Conservation (phyloP, 2,329 filamentous ascomycete species). For the Helotiales sp. region DNA sequence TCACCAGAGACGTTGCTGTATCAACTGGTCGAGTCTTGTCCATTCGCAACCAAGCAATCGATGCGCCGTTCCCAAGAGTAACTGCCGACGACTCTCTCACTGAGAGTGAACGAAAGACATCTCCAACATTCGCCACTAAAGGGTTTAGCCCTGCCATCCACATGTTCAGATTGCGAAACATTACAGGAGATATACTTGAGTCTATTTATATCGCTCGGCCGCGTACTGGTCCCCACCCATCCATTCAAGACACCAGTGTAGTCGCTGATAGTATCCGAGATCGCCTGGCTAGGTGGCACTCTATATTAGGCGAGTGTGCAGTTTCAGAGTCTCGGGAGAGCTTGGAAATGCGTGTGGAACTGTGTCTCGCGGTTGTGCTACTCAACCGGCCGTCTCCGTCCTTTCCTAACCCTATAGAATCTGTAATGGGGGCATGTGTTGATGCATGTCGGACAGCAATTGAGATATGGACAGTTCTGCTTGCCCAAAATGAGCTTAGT, state of each 20-base stretch:
- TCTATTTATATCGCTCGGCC: constrained; percentile 3
- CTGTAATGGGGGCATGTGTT: neutral
- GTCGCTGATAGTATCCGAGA: neutral
- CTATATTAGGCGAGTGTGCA: neutral
- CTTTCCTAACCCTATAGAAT: neutral
- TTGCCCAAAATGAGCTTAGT: neutral
- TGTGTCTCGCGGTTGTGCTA: neutral
- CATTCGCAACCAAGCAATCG: neutral
- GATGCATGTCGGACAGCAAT: neutral
- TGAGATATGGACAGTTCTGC: neutral
- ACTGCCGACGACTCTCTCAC: neutral
- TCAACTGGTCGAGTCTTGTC: neutral
- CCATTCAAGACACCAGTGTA: neutral
- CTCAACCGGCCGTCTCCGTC: neutral
- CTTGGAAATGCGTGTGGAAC: constrained; percentile 2
- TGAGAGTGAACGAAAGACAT: neutral
- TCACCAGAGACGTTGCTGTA: neutral
- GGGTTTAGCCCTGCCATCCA: neutral
- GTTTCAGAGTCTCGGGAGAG: neutral
- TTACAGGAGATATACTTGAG: neutral
- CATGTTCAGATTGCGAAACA: neutral
- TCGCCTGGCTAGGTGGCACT: neutral
- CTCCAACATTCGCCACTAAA: neutral
- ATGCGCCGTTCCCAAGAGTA: neutral
- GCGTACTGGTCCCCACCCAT: neutral